Evolutionary conservation across 345 rosid species (phyloP).

Genomic region (Linum trigynum): DNA sequence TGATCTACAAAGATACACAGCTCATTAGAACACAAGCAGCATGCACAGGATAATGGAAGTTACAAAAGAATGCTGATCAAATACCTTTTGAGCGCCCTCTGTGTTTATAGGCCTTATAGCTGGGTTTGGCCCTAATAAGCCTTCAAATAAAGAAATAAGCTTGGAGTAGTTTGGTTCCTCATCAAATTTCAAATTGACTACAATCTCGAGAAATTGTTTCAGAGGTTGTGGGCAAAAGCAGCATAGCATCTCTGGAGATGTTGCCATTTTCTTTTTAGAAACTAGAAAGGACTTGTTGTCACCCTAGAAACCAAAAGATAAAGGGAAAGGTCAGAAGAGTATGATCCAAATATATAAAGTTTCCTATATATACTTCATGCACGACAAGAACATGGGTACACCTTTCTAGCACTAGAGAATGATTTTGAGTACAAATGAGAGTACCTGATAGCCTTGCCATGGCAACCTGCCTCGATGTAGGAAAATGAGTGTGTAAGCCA

Average conservation of each 20-base stretch:
- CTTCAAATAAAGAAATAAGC: constrained; percentile 24
- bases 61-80: neutral
- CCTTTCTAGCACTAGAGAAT: neutral
- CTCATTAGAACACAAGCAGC: constrained; percentile 1
- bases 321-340: neutral
- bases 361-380: neutral
- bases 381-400: neutral
- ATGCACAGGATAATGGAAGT: neutral
- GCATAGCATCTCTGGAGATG: constrained; percentile 27
- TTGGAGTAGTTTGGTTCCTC: constrained; percentile 29
- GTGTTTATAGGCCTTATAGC: constrained; percentile 23
- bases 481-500: constrained; percentile 29
- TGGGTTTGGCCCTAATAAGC: constrained; percentile 22
- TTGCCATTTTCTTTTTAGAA: constrained; percentile 29
- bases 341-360: neutral
- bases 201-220: constrained; percentile 25
- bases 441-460: constrained; percentile 29
- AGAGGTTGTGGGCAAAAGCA: constrained; percentile 26
- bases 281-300: constrained; percentile 28
- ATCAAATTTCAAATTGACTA: constrained; percentile 27
- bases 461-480: constrained; percentile 25
- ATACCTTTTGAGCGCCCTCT: constrained; percentile 29
- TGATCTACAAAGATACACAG: neutral
- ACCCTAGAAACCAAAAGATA: constrained; percentile 13
- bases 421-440: neutral